Conservation (phyloP, 371 early-diverging fungal species). For the Mucor irregularis region DNA sequence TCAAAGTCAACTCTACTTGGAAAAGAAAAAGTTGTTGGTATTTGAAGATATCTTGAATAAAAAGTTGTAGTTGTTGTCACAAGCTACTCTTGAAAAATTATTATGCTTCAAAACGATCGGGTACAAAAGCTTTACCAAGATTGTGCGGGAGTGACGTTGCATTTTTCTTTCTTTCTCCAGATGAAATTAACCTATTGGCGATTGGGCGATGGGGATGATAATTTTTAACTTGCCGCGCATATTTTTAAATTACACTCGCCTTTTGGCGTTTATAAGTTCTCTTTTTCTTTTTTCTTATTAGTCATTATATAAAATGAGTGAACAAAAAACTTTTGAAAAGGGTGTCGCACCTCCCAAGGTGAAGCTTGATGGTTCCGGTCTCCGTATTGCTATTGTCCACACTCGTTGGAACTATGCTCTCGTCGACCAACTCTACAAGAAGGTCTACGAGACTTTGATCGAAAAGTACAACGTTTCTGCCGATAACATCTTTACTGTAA, state of each 20-base stretch:
- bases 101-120: no score
- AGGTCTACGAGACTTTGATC: slow-evolving; percentile 69
- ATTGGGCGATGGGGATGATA: no score
- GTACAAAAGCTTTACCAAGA: no score
- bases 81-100: neutral
- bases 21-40: slow-evolving; percentile 33
- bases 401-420: slow-evolving; percentile 92
- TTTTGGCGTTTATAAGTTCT: slow-evolving; percentile 1
- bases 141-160: no score
- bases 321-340: slow-evolving; percentile 63
- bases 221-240: no score
- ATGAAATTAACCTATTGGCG: no score
- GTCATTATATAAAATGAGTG: slow-evolving; percentile 25
- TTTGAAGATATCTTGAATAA: slow-evolving; percentile 24
- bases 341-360: slow-evolving; percentile 65
- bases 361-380: slow-evolving; percentile 66
- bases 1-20: slow-evolving; percentile 37
- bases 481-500: slow-evolving; percentile 72
- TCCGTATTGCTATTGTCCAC: slow-evolving; percentile 84
- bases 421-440: slow-evolving; percentile 78
- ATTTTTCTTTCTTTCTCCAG: no score
- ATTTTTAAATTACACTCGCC: neutral
- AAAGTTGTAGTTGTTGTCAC: neutral
- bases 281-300: slow-evolving; percentile 7
- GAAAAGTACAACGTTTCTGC: slow-evolving; percentile 63